phyloP scores from a whole-genome alignment of 768 basidiomycete species.

The Hygrophoropsis aurantiaca region DNA sequence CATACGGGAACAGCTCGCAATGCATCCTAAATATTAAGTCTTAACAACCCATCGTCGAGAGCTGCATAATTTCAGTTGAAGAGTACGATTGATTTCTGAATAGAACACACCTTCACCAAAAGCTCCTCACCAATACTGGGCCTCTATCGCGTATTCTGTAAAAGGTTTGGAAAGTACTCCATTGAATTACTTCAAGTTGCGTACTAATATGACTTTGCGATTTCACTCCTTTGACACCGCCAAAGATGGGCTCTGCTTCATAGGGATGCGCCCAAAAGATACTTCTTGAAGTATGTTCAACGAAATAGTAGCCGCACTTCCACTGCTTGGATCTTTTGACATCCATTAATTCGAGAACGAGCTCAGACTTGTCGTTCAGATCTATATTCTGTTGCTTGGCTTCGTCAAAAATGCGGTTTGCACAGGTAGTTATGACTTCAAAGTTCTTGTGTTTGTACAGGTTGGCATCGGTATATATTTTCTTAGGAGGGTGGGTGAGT shows the following conservation, averaged over 20 bases:
- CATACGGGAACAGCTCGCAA: constrained; percentile 8
- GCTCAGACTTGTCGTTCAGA: not conserved
- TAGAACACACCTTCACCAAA: not conserved
- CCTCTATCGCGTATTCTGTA: constrained; percentile 20
- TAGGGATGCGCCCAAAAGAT: constrained; percentile 50
- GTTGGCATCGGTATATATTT: constrained; percentile 38
- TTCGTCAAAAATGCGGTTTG: not conserved
- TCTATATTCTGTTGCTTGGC: not conserved
- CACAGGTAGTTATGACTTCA: constrained; percentile 3
- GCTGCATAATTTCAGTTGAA: not conserved
- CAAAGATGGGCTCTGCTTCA: constrained; percentile 30
- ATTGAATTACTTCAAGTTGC: not conserved
- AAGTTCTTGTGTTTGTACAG: constrained; percentile 1
- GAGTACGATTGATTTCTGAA: not conserved
- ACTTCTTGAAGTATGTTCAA: constrained; percentile 37
- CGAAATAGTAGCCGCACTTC: constrained; percentile 41
- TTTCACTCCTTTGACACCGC: constrained; percentile 36
- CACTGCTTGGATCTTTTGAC: not conserved
- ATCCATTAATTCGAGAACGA: constrained; percentile 3
- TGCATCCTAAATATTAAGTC: not conserved
- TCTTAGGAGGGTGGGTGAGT: constrained; percentile 22
- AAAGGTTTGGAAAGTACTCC: not conserved
- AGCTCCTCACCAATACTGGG: constrained; percentile 23
- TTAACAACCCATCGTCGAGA: not conserved
- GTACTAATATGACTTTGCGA: constrained; percentile 6